phyloP scores from a whole-genome alignment of 2,329 filamentous ascomycete species.

The Zymoseptoria tritici region DNA sequence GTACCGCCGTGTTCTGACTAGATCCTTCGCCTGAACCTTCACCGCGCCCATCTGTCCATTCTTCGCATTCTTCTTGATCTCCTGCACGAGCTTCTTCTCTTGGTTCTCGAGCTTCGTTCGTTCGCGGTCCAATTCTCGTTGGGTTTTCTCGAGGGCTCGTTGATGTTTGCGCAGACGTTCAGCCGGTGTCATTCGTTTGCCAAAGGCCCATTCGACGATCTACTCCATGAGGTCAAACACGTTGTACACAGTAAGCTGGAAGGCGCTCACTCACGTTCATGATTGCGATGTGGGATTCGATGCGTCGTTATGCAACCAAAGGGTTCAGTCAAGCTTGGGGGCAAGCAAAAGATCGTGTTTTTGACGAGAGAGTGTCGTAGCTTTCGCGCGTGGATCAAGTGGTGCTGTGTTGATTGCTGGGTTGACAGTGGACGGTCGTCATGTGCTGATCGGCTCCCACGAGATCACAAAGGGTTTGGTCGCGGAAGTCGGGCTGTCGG shows the following conservation, averaged over 20 bases:
- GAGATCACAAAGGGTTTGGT: background rate
- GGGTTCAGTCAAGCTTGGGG: no score
- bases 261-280: constrained; percentile 49
- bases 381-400: background rate
- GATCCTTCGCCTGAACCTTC: constrained; percentile 95
- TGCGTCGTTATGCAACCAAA: no score
- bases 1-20: constrained; percentile 90
- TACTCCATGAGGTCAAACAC: constrained; percentile 31
- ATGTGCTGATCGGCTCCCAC: background rate
- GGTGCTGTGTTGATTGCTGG: background rate
- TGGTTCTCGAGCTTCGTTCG: constrained; percentile 95
- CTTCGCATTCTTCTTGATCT: constrained; percentile 98
- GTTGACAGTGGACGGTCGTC: background rate
- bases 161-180: constrained; percentile 91
- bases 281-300: constrained; percentile 17
- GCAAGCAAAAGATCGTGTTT: no score
- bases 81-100: constrained; percentile 90
- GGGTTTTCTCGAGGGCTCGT: constrained; percentile 92
- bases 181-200: constrained; percentile 96
- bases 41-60: constrained; percentile 97
- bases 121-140: constrained; percentile 91
- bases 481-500: no score
- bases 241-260: background rate
- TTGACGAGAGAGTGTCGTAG: background rate
- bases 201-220: constrained; percentile 98